Evolutionary conservation across 2,329 filamentous ascomycete species (phyloP).

Genomic region (Epichloe scottii): DNA sequence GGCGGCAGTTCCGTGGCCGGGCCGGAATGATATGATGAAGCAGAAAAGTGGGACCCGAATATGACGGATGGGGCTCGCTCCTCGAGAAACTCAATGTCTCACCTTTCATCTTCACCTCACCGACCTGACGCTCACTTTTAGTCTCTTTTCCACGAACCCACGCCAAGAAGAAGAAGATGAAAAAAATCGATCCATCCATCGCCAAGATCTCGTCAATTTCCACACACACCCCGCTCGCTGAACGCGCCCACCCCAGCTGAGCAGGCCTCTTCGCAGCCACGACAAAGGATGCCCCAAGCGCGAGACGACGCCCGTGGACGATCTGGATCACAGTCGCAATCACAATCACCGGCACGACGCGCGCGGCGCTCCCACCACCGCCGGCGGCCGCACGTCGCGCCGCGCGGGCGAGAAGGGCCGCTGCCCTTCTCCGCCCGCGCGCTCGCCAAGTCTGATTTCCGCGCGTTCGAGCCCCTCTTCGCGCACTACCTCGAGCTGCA

Average conservation of each 20-base stretch:
- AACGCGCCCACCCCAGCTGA: too few species aligned
- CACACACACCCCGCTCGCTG: not conserved
- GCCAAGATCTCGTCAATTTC: not conserved
- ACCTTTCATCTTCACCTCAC: not conserved
- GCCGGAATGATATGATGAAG: not conserved
- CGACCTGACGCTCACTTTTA: not conserved
- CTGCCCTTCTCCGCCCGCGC: slow-evolving; percentile 55
- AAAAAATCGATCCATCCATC: not conserved
- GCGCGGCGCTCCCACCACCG: slow-evolving; percentile 15
- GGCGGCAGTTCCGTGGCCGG: too few species aligned
- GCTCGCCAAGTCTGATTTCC: slow-evolving; percentile 58
- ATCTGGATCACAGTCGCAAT: not conserved
- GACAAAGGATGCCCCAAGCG: not conserved
- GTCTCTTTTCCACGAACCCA: not conserved
- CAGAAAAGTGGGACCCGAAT: not conserved
- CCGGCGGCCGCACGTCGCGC: slow-evolving; percentile 1
- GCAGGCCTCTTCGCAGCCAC: too few species aligned
- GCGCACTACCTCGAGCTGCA: slow-evolving; percentile 80
- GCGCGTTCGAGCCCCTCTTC: slow-evolving; percentile 56
- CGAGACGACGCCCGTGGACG: not conserved
- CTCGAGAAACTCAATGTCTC: not conserved
- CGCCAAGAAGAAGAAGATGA: not conserved
- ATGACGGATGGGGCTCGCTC: not conserved
- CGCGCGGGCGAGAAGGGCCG: not conserved
- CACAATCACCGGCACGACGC: slow-evolving; percentile 1